Conservation (phyloP, 495 filamentous ascomycete genomes). For the Xylaria bambusicola region DNA sequence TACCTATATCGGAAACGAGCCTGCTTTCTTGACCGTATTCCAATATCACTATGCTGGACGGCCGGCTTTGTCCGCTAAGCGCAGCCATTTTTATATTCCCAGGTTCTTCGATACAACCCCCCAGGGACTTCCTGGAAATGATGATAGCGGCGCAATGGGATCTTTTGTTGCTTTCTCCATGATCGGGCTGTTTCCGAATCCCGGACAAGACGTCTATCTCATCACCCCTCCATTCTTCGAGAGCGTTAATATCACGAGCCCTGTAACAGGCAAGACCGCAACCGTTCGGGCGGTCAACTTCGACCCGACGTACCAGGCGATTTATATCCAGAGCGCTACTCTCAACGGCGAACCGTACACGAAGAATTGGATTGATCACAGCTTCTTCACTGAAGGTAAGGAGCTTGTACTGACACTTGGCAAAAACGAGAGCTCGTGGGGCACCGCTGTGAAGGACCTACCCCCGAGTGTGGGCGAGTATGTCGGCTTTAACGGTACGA, state of each 20-base stretch:
- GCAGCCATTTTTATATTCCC: conserved; percentile 67
- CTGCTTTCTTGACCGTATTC: conserved; percentile 67
- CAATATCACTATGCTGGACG: conserved; percentile 73
- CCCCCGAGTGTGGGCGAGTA: conserved; percentile 57
- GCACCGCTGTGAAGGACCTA: conserved; percentile 62
- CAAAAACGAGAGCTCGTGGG: conserved; percentile 66
- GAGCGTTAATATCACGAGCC: conserved; percentile 61
- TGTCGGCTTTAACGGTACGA: conserved; percentile 32
- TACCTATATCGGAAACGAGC: conserved; percentile 74
- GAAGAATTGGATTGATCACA: conserved; percentile 73
- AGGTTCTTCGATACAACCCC: conserved; percentile 62
- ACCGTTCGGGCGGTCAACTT: conserved; percentile 63
- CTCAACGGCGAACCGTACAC: conserved; percentile 65
- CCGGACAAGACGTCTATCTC: conserved; percentile 74
- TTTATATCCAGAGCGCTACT: conserved; percentile 73
- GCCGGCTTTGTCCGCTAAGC: conserved; percentile 62
- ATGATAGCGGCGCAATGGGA: conserved; percentile 74
- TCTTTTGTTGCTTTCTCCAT: conserved; percentile 69
- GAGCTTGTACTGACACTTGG: conserved; percentile 69
- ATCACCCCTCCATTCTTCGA: conserved; percentile 70
- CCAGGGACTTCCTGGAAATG: conserved; percentile 68
- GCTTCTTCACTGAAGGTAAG: conserved; percentile 71
- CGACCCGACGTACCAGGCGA: conserved; percentile 59
- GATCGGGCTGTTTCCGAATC: conserved; percentile 75
- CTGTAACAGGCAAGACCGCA: conserved; percentile 63